A percentile compares a stretch with the other conserved stretches of the same genome.
Conservation (phyloP, 2,329 filamentous ascomycete species). For the Penicillium sp. region DNA sequence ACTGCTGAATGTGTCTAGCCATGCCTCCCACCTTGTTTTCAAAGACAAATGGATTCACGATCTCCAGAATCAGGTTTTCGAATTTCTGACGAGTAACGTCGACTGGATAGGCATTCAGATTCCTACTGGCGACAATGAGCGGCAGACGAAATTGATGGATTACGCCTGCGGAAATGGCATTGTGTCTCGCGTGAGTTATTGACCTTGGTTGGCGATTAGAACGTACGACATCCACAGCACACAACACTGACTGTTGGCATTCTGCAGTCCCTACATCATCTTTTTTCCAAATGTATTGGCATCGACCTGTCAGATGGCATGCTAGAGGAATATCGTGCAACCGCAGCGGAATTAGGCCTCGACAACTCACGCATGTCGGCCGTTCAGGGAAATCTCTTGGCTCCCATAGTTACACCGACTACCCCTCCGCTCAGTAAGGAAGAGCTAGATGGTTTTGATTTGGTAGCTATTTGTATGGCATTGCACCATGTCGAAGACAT, state of each 20-base stretch:
- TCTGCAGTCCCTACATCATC: not conserved
- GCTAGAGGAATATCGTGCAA: not conserved
- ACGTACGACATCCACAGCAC: not conserved
- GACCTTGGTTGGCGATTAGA: not conserved
- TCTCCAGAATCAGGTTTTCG: not conserved
- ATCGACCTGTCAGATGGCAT: not conserved
- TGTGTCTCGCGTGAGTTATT: not conserved
- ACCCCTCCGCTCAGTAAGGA: not conserved
- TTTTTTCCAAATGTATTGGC: conserved; percentile 1
- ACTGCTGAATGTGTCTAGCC: not conserved
- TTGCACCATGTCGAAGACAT: conserved; percentile 5
- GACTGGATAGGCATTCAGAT: not conserved
- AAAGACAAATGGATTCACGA: not conserved
- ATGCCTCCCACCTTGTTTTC: not conserved
- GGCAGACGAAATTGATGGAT: conserved; percentile 3
- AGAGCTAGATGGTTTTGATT: not conserved
- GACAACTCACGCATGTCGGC: not conserved
- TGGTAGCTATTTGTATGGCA: conserved; percentile 3
- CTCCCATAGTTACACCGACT: not conserved
- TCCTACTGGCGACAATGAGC: not conserved
- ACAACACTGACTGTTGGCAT: not conserved
- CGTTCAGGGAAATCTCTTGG: not conserved
- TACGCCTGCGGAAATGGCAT: conserved; percentile 6
- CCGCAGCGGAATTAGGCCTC: not conserved
- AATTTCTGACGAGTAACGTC: not conserved